Percentiles rank a stretch among this genome's conserved stretches.
phyloP scores from a whole-genome alignment of 2,329 filamentous ascomycete genomes.

The Orbilia blumenaviensis region DNA sequence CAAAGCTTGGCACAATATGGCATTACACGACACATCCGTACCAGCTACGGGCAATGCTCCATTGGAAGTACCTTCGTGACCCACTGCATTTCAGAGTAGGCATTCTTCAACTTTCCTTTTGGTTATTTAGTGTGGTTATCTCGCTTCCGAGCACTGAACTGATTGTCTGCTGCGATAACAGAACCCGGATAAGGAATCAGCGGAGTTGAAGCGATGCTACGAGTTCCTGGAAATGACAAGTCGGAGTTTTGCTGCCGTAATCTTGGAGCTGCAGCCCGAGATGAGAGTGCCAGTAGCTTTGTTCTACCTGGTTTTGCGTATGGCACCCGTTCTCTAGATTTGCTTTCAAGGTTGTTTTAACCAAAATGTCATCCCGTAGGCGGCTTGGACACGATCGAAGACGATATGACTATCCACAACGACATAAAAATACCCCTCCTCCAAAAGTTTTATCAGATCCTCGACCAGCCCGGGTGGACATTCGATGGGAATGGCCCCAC shows the following conservation, averaged over 20 bases:
- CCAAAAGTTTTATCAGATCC: conserved; percentile 78
- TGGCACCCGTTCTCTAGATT: background rate
- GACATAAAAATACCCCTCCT: conserved; percentile 85
- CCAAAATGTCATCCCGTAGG: background rate
- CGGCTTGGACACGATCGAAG: conserved; percentile 96
- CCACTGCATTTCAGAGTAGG: conserved; percentile 28
- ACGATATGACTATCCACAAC: conserved; percentile 91
- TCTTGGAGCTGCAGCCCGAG: conserved; percentile 94
- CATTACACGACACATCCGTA: conserved; percentile 77
- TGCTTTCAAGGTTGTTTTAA: background rate
- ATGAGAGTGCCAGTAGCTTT: conserved; percentile 86
- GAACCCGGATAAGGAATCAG: conserved; percentile 76
- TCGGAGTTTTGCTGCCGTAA: conserved; percentile 90
- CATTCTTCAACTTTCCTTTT: background rate
- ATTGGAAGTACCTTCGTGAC: conserved; percentile 72
- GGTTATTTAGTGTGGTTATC: conserved; percentile 1
- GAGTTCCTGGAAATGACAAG: conserved; percentile 85
- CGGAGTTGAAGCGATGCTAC: conserved; percentile 82
- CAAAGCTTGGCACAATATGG: conserved; percentile 45
- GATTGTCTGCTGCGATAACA: conserved; percentile 30
- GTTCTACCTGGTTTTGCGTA: conserved; percentile 89
- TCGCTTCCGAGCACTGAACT: background rate
- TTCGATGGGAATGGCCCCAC: conserved; percentile 85
- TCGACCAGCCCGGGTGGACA: conserved; percentile 88
- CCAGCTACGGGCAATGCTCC: conserved; percentile 82